Evolutionary conservation across 2,329 filamentous ascomycete species (phyloP).

Genomic region (Mollisiaceae sp.): DNA sequence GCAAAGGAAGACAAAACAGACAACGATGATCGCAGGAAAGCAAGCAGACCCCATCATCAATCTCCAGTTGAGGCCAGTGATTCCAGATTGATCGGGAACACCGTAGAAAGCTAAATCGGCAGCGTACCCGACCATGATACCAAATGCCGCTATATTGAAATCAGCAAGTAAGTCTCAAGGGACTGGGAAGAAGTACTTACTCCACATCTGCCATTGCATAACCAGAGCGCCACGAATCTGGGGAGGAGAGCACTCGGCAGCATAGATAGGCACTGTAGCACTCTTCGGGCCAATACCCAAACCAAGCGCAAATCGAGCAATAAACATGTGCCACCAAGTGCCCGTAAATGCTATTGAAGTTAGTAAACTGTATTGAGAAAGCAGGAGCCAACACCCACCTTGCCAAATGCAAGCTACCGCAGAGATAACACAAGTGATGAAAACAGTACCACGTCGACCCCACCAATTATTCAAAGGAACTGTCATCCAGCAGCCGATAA

Average conservation of each 20-base stretch:
- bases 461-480: constrained; percentile 73
- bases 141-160: constrained; percentile 45
- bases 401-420: constrained; percentile 57
- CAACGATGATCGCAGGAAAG: constrained; percentile 63
- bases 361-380: background rate
- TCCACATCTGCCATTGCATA: constrained; percentile 72
- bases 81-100: constrained; percentile 55
- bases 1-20: constrained; percentile 47
- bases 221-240: constrained; percentile 69
- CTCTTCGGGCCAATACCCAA: constrained; percentile 74
- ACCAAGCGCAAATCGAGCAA: constrained; percentile 71
- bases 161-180: background rate
- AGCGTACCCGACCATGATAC: constrained; percentile 62
- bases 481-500: constrained; percentile 75
- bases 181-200: background rate
- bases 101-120: constrained; percentile 66
- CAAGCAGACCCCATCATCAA: constrained; percentile 68
- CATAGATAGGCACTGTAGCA: constrained; percentile 72
- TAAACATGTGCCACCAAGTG: constrained; percentile 72
- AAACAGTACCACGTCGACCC: constrained; percentile 74
- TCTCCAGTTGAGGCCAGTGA: constrained; percentile 68
- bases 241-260: constrained; percentile 70
- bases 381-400: background rate
- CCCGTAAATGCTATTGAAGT: constrained; percentile 52
- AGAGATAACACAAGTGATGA: constrained; percentile 69